Percentiles rank a stretch among this genome's conserved stretches.
Conservation (phyloP, 768 basidiomycete species). For the Hericium erinaceus region DNA sequence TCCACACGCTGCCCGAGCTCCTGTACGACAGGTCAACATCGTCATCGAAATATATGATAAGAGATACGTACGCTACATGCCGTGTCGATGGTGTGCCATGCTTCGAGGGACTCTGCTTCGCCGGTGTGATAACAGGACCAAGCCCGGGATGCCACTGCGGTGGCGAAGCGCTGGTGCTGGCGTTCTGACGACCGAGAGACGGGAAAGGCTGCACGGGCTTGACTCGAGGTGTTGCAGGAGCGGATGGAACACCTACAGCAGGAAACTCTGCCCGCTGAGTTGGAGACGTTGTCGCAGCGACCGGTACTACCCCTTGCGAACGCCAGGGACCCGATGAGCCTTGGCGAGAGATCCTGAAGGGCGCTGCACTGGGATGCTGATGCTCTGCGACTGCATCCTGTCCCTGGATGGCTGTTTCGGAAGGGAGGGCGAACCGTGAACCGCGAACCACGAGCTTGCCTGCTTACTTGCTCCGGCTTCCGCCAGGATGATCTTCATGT, state of each 20-base stretch:
- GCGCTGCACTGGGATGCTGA: neutral
- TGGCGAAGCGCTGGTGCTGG: neutral
- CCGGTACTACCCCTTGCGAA: neutral
- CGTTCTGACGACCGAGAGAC: neutral
- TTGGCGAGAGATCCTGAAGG: neutral
- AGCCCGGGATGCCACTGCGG: conserved; percentile 25
- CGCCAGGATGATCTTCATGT: conserved; percentile 82
- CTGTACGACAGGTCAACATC: neutral
- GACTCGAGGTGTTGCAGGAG: neutral
- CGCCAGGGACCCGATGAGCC: neutral
- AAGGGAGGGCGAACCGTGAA: neutral
- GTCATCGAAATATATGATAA: neutral
- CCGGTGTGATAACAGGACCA: conserved; percentile 59
- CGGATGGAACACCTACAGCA: neutral
- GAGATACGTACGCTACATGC: conserved; percentile 40
- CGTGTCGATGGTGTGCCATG: conserved; percentile 26
- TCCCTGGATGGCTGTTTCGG: neutral
- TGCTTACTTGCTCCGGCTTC: conserved; percentile 43
- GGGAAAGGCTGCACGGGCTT: neutral
- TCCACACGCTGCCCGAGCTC: conserved; percentile 55
- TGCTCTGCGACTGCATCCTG: neutral
- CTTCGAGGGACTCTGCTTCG: conserved; percentile 31
- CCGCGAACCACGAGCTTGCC: no score
- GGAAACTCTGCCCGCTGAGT: neutral
- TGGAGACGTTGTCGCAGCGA: neutral